A percentile compares a stretch with the other conserved stretches of the same genome.
These are phyloP conservation scores for Starmerella vaccinii DNA, from an alignment of 805 yeast genomes.

Conservation along the genomic window DNA sequence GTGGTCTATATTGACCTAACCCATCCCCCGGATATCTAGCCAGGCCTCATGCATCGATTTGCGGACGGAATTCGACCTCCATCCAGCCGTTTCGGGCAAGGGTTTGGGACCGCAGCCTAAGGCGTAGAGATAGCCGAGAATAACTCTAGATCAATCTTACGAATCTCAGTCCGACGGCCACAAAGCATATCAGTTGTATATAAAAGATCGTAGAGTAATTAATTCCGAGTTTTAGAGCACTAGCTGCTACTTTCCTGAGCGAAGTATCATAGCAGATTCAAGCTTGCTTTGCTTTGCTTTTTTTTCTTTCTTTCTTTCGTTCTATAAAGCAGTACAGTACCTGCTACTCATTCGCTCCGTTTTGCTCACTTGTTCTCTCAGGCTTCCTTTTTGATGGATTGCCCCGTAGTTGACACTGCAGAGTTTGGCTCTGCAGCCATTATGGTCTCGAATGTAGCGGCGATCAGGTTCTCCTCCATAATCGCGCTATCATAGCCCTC, in stretches of 20 bases:
- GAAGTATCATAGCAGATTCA: no score
- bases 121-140: no score
- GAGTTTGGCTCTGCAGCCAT: not conserved
- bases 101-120: not conserved
- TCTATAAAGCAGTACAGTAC: no score
- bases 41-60: not conserved
- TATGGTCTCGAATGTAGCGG: not conserved
- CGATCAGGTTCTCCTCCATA: slow-evolving; percentile 13
- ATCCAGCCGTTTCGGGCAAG: not conserved
- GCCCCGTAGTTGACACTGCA: not conserved
- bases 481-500: slow-evolving; percentile 10
- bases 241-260: no score
- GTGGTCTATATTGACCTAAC: not conserved
- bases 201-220: no score
- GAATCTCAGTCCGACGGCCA: no score
- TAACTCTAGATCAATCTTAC: no score
- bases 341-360: no score
- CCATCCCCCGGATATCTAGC: not conserved
- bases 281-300: no score
- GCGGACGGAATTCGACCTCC: slow-evolving; percentile 5
- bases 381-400: not conserved
- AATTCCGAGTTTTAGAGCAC: no score
- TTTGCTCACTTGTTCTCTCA: not conserved
- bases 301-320: no score
- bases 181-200: no score